A percentile compares a stretch with the other conserved stretches of the same genome.
phyloP scores from a whole-genome alignment of 2,329 filamentous ascomycete genomes.

The Colletotrichum lentis region DNA sequence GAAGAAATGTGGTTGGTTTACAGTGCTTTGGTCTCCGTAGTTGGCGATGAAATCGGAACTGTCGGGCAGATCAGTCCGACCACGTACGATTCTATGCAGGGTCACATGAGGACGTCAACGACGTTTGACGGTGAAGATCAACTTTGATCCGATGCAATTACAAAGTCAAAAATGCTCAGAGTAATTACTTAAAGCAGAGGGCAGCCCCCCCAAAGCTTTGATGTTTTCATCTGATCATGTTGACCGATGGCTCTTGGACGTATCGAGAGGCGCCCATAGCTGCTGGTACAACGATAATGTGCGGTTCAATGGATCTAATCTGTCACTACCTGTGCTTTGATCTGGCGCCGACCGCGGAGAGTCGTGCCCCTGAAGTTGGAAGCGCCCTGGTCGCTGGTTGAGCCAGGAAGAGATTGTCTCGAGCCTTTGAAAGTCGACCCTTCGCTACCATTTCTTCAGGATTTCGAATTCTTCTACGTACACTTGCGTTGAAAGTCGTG shows the following conservation, averaged over 20 bases:
- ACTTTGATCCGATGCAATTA: slow-evolving; percentile 30
- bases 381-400: too few species aligned
- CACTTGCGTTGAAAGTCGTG: too few species aligned
- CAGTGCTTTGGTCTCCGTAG: not conserved
- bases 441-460: too few species aligned
- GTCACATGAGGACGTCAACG: slow-evolving; percentile 2
- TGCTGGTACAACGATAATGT: not conserved
- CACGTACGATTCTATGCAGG: not conserved
- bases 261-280: not conserved
- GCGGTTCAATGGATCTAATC: too few species aligned
- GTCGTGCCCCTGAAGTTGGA: too few species aligned
- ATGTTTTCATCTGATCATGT: not conserved
- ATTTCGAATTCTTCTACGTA: too few species aligned
- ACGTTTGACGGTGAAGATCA: slow-evolving; percentile 8
- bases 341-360: too few species aligned
- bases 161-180: not conserved
- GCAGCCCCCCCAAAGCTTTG: not conserved
- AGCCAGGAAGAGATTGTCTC: too few species aligned
- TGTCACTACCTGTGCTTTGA: too few species aligned
- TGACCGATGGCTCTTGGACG: not conserved
- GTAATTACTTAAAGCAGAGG: not conserved
- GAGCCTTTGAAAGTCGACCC: too few species aligned
- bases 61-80: not conserved
- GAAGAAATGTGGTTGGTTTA: not conserved
- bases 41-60: not conserved